These are phyloP conservation scores for Salvia sclarea DNA, from an alignment of 305 asterid genomes.

Conservation along the genomic window DNA sequence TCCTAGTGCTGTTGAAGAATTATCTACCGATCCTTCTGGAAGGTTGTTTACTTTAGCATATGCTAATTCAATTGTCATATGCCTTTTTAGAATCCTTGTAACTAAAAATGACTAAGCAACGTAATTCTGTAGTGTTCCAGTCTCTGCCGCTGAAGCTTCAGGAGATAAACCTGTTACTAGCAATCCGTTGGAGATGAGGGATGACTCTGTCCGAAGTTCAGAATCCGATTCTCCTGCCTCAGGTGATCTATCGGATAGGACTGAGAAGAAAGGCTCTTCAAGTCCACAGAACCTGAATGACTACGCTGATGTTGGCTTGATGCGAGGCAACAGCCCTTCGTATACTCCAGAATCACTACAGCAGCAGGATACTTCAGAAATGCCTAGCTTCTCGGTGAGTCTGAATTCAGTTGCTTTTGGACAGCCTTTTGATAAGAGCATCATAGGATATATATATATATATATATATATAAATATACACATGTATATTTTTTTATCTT, in stretches of 20 bases:
- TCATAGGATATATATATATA: background rate
- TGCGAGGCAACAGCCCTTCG: conserved; percentile 60
- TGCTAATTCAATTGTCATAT: background rate
- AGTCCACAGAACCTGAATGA: conserved; percentile 56
- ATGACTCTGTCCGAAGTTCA: conserved; percentile 55
- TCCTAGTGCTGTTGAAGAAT: conserved; percentile 49
- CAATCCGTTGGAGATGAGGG: conserved; percentile 54
- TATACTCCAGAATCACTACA: conserved; percentile 63
- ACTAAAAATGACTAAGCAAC: conserved; percentile 30
- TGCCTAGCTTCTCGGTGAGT: conserved; percentile 84
- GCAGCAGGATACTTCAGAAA: conserved; percentile 67
- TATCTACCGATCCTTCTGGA: conserved; percentile 52
- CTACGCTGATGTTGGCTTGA: conserved; percentile 69
- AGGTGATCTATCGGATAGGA: conserved; percentile 48
- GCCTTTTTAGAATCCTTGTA: conserved; percentile 13
- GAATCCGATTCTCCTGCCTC: conserved; percentile 77
- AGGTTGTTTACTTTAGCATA: conserved; percentile 47
- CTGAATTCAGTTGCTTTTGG: conserved; percentile 6
- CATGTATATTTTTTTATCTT: background rate
- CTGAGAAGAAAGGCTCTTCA: conserved; percentile 56
- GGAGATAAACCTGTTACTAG: conserved; percentile 53
- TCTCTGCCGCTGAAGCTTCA: conserved; percentile 56
- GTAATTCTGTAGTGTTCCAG: conserved; percentile 55
- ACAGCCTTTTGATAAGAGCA: background rate
- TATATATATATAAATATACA: too few relatives aligned